A percentile compares a stretch with the other conserved stretches of the same genome.
phyloP scores from a whole-genome alignment of 192 early-diverging fungal species.

The Backusella parvicylindrica region DNA sequence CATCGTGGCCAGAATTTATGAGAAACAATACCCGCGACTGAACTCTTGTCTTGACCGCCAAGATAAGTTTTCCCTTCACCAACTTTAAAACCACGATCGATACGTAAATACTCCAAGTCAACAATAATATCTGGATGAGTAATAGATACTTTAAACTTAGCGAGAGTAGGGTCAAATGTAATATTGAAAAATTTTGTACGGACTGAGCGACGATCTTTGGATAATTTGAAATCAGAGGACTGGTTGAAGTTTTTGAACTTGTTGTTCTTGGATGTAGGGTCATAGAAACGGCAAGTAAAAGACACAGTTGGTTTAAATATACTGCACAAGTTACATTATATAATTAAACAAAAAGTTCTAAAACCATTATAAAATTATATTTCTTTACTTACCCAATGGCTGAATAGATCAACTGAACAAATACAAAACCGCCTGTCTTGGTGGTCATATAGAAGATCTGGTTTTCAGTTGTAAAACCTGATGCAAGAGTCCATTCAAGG shows the following conservation, averaged over 20 bases:
- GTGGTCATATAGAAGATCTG: slow-evolving; percentile 83
- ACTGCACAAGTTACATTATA: slow-evolving; percentile 10
- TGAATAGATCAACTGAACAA: slow-evolving; percentile 91
- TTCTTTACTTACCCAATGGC: slow-evolving; percentile 57
- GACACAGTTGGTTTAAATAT: slow-evolving; percentile 58
- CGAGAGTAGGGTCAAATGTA: slow-evolving; percentile 39
- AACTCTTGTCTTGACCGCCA: slow-evolving; percentile 46
- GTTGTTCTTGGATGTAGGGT: slow-evolving; percentile 57
- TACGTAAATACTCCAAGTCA: slow-evolving; percentile 58
- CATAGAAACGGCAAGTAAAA: slow-evolving; percentile 72
- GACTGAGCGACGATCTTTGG: slow-evolving; percentile 69
- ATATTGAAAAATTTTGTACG: slow-evolving; percentile 72
- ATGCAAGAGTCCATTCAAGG: slow-evolving; percentile 61
- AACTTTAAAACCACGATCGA: slow-evolving; percentile 73
- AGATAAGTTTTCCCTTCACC: slow-evolving; percentile 79
- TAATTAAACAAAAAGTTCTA: slow-evolving; percentile 5
- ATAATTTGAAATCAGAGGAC: slow-evolving; percentile 61
- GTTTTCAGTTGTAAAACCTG: slow-evolving; percentile 78
- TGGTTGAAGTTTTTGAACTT: slow-evolving; percentile 69
- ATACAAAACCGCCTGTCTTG: slow-evolving; percentile 68
- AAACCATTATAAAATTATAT: not conserved
- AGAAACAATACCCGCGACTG: slow-evolving; percentile 55
- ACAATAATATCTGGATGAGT: slow-evolving; percentile 57
- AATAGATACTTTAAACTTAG: slow-evolving; percentile 50
- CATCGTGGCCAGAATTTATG: slow-evolving; percentile 85